Conservation (phyloP, 805 yeast species). For the Starmera pachycereana region DNA sequence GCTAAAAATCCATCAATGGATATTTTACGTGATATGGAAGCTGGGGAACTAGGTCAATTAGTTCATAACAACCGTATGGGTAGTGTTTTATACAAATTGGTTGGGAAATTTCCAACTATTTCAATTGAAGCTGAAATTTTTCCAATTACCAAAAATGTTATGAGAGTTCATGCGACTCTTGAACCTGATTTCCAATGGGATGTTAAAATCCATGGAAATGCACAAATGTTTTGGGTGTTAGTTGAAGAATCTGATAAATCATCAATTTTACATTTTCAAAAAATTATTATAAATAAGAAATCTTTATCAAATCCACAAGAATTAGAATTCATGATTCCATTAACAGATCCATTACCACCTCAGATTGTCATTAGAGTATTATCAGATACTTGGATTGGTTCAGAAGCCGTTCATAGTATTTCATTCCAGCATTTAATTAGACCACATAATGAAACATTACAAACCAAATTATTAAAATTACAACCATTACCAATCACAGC, state of each 20-base stretch:
- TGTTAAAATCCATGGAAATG: slow-evolving; percentile 64
- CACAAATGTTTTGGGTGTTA: slow-evolving; percentile 85
- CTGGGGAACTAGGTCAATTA: slow-evolving; percentile 77
- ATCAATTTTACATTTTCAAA: slow-evolving; percentile 72
- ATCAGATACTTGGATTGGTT: slow-evolving; percentile 86
- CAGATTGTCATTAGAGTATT: slow-evolving; percentile 73
- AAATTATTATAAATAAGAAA: slow-evolving; percentile 54
- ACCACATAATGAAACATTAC: slow-evolving; percentile 79
- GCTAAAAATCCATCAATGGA: slow-evolving; percentile 62
- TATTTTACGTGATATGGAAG: slow-evolving; percentile 57
- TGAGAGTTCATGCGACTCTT: slow-evolving; percentile 65
- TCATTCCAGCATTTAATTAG: slow-evolving; percentile 85
- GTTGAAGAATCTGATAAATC: slow-evolving; percentile 79
- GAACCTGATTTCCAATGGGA: slow-evolving; percentile 86
- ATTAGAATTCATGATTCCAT: slow-evolving; percentile 87
- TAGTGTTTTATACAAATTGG: slow-evolving; percentile 39
- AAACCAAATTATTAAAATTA: slow-evolving; percentile 67
- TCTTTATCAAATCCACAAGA: slow-evolving; percentile 49
- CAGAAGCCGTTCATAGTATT: slow-evolving; percentile 64
- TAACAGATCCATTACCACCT: slow-evolving; percentile 81
- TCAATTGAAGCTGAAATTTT: slow-evolving; percentile 71
- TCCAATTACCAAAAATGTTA: slow-evolving; percentile 81
- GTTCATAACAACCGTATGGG: slow-evolving; percentile 82
- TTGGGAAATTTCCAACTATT: slow-evolving; percentile 68
- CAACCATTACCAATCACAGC: slow-evolving; percentile 86